These are phyloP conservation scores for Plasmodium yoelii DNA, from an alignment of 169 alveolate genomes.

Conservation along the genomic window DNA sequence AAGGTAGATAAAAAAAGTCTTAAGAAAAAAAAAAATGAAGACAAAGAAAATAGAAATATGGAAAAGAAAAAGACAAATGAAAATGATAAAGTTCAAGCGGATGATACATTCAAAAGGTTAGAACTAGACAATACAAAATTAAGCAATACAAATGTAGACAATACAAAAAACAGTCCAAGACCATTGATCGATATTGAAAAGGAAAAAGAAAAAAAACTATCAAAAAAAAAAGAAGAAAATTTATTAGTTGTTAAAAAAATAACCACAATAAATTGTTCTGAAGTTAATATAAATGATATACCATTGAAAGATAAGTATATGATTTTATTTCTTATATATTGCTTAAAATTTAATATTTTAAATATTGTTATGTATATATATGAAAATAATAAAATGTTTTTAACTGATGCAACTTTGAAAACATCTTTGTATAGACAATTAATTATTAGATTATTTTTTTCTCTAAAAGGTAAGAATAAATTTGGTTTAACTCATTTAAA, in stretches of 20 bases:
- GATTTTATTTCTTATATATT: constrained; percentile 49
- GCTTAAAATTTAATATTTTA: constrained; percentile 46
- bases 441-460: constrained; percentile 31
- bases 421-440: constrained; percentile 21
- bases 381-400: constrained; percentile 32
- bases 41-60: neutral
- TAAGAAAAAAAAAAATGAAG: neutral
- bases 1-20: neutral
- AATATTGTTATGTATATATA: constrained; percentile 55
- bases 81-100: constrained; percentile 7
- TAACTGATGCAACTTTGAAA: constrained; percentile 8
- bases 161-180: neutral
- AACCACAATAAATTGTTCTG: neutral
- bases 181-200: neutral
- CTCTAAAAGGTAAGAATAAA: constrained; percentile 40
- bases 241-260: neutral
- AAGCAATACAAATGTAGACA: neutral
- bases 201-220: neutral
- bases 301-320: constrained; percentile 34
- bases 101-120: neutral
- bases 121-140: neutral
- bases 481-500: neutral
- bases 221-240: neutral
- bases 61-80: neutral
- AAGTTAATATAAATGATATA: neutral